Conservation (phyloP, 768 basidiomycete species). For the Leccinum rimulosum region DNA sequence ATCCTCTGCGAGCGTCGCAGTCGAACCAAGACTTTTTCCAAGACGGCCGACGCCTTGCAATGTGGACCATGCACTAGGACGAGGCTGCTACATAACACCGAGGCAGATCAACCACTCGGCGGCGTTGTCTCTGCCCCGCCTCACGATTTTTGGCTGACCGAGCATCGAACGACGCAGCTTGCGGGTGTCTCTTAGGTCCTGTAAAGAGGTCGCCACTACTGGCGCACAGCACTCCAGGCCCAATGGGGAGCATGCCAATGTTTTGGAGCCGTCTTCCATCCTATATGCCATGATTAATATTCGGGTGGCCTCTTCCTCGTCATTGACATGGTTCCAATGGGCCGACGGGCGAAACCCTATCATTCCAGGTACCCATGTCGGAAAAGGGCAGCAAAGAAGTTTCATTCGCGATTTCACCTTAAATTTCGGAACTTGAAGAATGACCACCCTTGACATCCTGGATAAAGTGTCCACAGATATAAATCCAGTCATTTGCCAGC, state of each 20-base stretch:
- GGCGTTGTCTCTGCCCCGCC: neutral
- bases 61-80: neutral
- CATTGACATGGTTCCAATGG: neutral
- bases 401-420: neutral
- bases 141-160: neutral
- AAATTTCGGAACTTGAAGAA: neutral
- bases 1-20: too few relatives aligned
- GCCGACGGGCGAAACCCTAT: neutral
- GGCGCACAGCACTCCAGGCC: neutral
- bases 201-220: too few relatives aligned
- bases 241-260: neutral
- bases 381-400: neutral
- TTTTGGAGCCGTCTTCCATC: neutral
- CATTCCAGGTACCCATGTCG: neutral
- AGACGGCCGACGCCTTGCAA: too few relatives aligned
- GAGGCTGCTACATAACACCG: too few relatives aligned
- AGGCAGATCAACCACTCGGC: neutral
- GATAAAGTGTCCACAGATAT: neutral
- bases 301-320: neutral
- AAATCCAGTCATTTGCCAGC: neutral
- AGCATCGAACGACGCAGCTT: neutral
- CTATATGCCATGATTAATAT: neutral
- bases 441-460: neutral
- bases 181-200: too few relatives aligned
- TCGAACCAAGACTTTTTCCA: too few relatives aligned